Conservation (phyloP, 2,329 filamentous ascomycete genomes). For the Amauroascus verrucosus region DNA sequence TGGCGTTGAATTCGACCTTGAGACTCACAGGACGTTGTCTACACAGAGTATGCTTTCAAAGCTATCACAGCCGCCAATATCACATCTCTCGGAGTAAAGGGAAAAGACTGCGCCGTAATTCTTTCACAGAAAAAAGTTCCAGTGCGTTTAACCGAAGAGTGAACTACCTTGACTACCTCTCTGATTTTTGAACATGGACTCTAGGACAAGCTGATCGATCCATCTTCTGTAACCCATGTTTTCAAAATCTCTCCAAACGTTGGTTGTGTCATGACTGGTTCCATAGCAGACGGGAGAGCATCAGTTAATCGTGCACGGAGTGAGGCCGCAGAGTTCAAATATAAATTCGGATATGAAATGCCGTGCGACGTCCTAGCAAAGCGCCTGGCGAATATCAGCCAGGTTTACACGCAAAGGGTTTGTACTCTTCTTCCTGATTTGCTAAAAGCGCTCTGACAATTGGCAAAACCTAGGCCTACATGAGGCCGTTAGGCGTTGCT, state of each 20-base stretch:
- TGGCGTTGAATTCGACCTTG: not conserved
- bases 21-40: slow-evolving; percentile 24
- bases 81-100: slow-evolving; percentile 89
- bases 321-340: slow-evolving; percentile 94
- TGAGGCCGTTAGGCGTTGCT: slow-evolving; percentile 93
- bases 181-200: not conserved
- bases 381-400: slow-evolving; percentile 95
- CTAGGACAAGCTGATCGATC: slow-evolving; percentile 98
- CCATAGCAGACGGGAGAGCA: slow-evolving; percentile 91
- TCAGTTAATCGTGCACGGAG: slow-evolving; percentile 86
- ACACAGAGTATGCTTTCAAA: slow-evolving; percentile 97
- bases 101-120: slow-evolving; percentile 94
- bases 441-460: slow-evolving; percentile 5
- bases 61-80: slow-evolving; percentile 98
- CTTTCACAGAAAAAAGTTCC: slow-evolving; percentile 99
- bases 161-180: not conserved
- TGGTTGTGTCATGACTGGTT: slow-evolving; percentile 96
- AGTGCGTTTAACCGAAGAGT: slow-evolving; percentile 47
- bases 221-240: slow-evolving; percentile 90
- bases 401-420: slow-evolving; percentile 97
- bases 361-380: slow-evolving; percentile 94
- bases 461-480: slow-evolving; percentile 60
- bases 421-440: slow-evolving; percentile 23
- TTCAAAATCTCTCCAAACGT: slow-evolving; percentile 94
- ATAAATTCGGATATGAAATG: slow-evolving; percentile 99